Evolutionary conservation across 129 eudicot species (phyloP), one percentile per base, ranked within the genome.

Genomic region (Centaurea solstitialis): DNA sequence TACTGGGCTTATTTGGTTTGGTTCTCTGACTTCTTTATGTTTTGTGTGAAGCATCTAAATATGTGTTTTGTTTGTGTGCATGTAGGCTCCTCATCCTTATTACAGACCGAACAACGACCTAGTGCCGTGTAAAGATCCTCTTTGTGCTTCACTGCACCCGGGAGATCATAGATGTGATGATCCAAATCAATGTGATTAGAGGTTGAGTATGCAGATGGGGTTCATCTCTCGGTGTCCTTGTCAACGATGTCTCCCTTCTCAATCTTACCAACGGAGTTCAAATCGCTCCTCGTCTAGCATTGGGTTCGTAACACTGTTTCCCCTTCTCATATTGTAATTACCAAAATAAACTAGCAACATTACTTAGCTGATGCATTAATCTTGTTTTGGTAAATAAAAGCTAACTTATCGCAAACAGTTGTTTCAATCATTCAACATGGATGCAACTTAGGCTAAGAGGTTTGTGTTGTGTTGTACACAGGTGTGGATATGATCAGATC

Each of bases 161-260:
- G 89, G 84, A 45, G 93, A 89, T 33, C 87, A 94, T 78, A 86
- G 53, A 77, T 92, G 97, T 68, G 97, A 94, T 33, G 92, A 84
- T 73, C 97, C 96, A 15, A 86, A 76, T 76, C 99, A 92, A 80
- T 94, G 99, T 78, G 97, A 92, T 82, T 94, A 94, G 96, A 94
- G 68, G 94, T 94, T 26, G 97, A 92, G 88, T 94, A 94, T 78
- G 99, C 99, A 18, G 97, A 94, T 65, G 99, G 99, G 99, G 97
- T 73, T 94, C 98, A 11, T 94, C 99, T 62, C 87, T 89, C 9
- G 99, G 99, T 75, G 97, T 94, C 76, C 90, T 94, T 12, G 75
- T 94, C 45, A 92, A 88, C 21, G 99, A 94, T 82, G 81, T 88
- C 30, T 76, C 89, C 5, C 85, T 87, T 43, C 81, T 92, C 74